Conservation (phyloP, 1,284 basidiomycete species). For the Marasmius fiardii region DNA sequence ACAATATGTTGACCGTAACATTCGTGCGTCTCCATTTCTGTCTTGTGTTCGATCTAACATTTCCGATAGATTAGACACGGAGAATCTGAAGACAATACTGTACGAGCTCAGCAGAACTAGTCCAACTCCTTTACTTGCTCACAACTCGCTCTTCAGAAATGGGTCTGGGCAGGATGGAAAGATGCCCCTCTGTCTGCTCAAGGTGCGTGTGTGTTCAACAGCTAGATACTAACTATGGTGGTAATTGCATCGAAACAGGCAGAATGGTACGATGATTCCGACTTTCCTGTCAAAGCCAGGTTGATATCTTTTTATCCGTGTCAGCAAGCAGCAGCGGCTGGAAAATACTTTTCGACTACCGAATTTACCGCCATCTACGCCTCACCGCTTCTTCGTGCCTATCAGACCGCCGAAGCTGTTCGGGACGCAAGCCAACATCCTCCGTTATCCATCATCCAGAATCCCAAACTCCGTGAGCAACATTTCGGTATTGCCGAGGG, state of each 20-base stretch:
- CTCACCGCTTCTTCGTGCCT: constrained; percentile 73
- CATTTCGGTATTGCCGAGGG: constrained; percentile 73
- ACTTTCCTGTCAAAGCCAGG: neutral
- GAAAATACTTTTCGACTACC: constrained; percentile 50
- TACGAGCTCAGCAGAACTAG: constrained; percentile 20
- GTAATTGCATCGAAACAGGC: constrained; percentile 18
- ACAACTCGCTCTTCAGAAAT: constrained; percentile 28
- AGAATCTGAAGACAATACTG: constrained; percentile 65
- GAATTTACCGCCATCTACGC: constrained; percentile 67
- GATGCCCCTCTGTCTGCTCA: constrained; percentile 76
- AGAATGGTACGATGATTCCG: constrained; percentile 22
- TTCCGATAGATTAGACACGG: constrained; percentile 62
- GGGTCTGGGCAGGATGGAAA: constrained; percentile 76
- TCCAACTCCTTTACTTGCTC: neutral
- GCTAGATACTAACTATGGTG: neutral
- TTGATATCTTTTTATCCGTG: neutral
- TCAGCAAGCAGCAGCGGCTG: constrained; percentile 76
- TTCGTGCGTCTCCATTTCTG: constrained; percentile 6
- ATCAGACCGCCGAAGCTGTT: constrained; percentile 61
- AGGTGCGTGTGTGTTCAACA: constrained; percentile 40
- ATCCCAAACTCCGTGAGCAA: constrained; percentile 55
- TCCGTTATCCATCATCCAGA: constrained; percentile 46
- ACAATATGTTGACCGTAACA: constrained; percentile 10
- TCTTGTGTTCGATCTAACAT: neutral
- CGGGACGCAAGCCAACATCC: constrained; percentile 44